Percentiles rank a stretch among this genome's conserved stretches.
phyloP scores from a whole-genome alignment of 2,329 filamentous ascomycete genomes.

The Herpotrichia juniperi region DNA sequence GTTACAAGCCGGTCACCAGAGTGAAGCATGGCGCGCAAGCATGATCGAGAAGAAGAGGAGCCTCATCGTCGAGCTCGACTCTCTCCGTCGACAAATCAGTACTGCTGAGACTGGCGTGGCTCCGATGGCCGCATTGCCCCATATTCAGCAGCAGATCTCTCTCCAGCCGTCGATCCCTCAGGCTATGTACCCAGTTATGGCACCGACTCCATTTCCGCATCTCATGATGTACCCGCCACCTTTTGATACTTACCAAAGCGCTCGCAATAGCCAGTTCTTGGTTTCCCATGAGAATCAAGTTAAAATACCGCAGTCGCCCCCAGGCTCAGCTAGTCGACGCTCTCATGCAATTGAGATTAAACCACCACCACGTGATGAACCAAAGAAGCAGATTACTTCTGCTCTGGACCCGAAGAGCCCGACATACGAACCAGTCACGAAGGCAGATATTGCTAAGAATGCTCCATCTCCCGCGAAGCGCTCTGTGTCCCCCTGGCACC shows the following conservation, averaged over 20 bases:
- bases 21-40: slow-evolving; percentile 36
- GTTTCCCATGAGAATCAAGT: slow-evolving; percentile 8
- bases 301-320: slow-evolving; percentile 16
- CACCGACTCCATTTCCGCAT: slow-evolving; percentile 26
- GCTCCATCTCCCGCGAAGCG: slow-evolving; percentile 42
- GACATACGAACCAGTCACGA: slow-evolving; percentile 43
- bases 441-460: slow-evolving; percentile 15
- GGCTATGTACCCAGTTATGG: slow-evolving; percentile 27
- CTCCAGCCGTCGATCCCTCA: slow-evolving; percentile 32
- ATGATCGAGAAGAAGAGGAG: slow-evolving; percentile 45
- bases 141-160: slow-evolving; percentile 29
- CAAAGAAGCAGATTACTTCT: slow-evolving; percentile 31
- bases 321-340: slow-evolving; percentile 41
- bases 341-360: slow-evolving; percentile 50
- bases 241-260: slow-evolving; percentile 24
- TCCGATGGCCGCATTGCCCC: slow-evolving; percentile 23
- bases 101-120: slow-evolving; percentile 24
- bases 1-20: slow-evolving; percentile 38
- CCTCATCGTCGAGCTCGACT: slow-evolving; percentile 44
- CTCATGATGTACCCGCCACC: slow-evolving; percentile 35
- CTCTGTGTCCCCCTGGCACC: slow-evolving; percentile 16
- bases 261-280: slow-evolving; percentile 14
- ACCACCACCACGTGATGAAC: slow-evolving; percentile 36
- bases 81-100: slow-evolving; percentile 41
- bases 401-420: slow-evolving; percentile 48